A percentile compares a stretch with the other conserved stretches of the same genome.
Conservation (phyloP, 2,329 filamentous ascomycete genomes). For the Huntiella moniliformis region DNA sequence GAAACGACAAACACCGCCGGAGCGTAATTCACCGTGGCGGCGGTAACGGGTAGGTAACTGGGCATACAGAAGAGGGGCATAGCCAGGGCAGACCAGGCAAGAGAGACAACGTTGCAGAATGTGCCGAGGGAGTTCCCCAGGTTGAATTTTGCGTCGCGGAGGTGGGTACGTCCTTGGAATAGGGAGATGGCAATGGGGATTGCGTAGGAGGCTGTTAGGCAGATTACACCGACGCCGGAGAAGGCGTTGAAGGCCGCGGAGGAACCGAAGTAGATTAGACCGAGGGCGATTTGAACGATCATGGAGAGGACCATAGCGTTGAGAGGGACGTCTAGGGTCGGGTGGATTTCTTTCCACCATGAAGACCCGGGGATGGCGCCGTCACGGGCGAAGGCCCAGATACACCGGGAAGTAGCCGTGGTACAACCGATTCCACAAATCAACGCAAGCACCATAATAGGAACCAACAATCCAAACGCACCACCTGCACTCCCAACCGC, state of each 20-base stretch:
- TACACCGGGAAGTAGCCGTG: conserved; percentile 47
- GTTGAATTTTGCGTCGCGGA: conserved; percentile 38
- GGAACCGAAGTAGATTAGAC: conserved; percentile 51
- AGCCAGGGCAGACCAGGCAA: conserved; percentile 48
- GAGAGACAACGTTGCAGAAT: conserved; percentile 43
- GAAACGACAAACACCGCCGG: conserved; percentile 56
- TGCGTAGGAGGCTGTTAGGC: conserved; percentile 48
- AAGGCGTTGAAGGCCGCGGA: conserved; percentile 54
- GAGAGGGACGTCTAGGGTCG: conserved; percentile 42
- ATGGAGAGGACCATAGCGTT: conserved; percentile 58
- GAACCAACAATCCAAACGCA: conserved; percentile 43
- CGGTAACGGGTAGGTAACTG: conserved; percentile 38
- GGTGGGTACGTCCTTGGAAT: conserved; percentile 37
- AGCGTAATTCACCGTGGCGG: conserved; percentile 50
- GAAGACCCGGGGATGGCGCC: conserved; percentile 46
- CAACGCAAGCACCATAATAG: conserved; percentile 45
- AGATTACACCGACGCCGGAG: conserved; percentile 51
- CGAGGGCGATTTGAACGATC: conserved; percentile 43
- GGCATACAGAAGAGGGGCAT: conserved; percentile 63
- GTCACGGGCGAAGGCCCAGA: conserved; percentile 53
- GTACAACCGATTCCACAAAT: conserved; percentile 53
- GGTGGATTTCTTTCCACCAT: conserved; percentile 43
- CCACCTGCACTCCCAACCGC: conserved; percentile 42
- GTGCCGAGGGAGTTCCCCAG: conserved; percentile 39
- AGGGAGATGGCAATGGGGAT: conserved; percentile 47